Evolutionary conservation across 2,329 filamentous ascomycete species (phyloP).

Genomic region (Cordyceps fumosorosea): DNA sequence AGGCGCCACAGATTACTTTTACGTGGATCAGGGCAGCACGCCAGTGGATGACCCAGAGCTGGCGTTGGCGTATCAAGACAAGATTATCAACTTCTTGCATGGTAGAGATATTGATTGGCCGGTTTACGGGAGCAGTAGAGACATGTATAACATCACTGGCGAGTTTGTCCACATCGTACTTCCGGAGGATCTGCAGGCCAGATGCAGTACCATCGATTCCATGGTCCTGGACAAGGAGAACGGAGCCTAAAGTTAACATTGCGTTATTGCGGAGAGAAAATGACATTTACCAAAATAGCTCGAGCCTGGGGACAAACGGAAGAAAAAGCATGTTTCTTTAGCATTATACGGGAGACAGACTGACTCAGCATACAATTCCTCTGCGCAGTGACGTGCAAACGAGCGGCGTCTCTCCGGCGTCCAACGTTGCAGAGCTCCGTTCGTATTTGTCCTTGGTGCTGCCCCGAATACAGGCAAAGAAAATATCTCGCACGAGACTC

Average conservation of each 20-base stretch:
- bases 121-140: conserved; percentile 5
- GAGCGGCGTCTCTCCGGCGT: not conserved
- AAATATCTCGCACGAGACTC: not conserved
- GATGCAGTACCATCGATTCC: conserved; percentile 14
- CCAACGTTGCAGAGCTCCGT: not conserved
- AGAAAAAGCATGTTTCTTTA: no score
- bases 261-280: not conserved
- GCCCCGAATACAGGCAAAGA: no score
- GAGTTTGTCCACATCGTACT: conserved; percentile 2
- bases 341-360: not conserved
- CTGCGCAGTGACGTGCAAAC: not conserved
- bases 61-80: conserved; percentile 13
- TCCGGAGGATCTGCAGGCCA: conserved; percentile 5
- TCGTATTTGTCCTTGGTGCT: not conserved
- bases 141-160: conserved; percentile 14
- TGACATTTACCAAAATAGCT: no score
- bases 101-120: conserved; percentile 15
- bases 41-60: conserved; percentile 12
- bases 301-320: no score
- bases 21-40: conserved; percentile 10
- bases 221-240: conserved; percentile 13
- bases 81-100: conserved; percentile 15
- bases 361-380: not conserved
- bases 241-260: not conserved
- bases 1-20: conserved; percentile 14